Base-by-base conservation (phyloP, 129 eudicot species). In the Kitagawia praeruptora region DNA sequence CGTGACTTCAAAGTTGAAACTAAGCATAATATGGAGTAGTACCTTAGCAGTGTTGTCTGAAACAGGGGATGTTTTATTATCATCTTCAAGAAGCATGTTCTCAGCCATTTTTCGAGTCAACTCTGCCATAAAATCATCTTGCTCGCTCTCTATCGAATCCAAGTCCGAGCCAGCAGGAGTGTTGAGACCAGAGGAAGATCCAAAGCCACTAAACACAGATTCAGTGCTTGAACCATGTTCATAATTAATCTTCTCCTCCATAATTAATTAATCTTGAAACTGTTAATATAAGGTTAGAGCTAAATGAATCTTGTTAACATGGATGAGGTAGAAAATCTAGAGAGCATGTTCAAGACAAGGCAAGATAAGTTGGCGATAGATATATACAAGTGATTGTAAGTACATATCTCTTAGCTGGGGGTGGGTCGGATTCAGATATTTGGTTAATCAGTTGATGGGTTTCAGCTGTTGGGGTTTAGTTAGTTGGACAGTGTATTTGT, bases 91-190 rank as follows among this genome's bases (percentile, higher is more conserved):
- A 67, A 92, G 92, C 94, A 86, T 92, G 84, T 84, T 86, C 83
- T 92, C 89, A 76, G 97, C 89, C 95, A 92, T 88, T 84, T 81
- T 85, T 5, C 95, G 94, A 83, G 88, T 89, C 86, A 92, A 85
- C 83, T 89, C 88, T 70, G 92, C 90, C 48, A 88, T 89, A 78
- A 88, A 92, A 74, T 89, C 91, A 5, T 82, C 89, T 8, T 85
- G 86, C 10, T 80, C 83, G 81, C 81, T 86, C 63, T 89, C 93
- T 23, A 83, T 85, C 4, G 89, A 87, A 75, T 81, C 92, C 40
- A 86, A 45, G 73, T 90, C 96, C 16, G 96, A 90, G 40, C 84
- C 91, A 46, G 87, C 85, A 0, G 90, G 87, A 41, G 89, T 70
- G 31, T 83, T 90, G 14, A 88, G 54, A 66, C 78, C 87, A 6